Conservation (phyloP, 208 protist genomes). For the Trypanosoma melophagium region DNA sequence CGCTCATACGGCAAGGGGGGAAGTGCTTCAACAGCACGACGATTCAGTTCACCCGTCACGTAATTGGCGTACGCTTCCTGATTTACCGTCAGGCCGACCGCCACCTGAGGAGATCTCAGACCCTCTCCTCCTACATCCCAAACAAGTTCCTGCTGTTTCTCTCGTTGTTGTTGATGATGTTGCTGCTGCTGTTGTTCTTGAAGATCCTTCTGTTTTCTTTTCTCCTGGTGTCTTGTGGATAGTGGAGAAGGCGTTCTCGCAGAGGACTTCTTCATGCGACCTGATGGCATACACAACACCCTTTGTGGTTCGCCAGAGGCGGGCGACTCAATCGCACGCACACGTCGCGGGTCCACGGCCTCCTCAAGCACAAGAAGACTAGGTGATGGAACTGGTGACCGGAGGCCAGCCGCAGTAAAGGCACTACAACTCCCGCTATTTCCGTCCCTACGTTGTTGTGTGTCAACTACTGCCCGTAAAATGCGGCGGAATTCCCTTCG, state of each 20-base stretch:
- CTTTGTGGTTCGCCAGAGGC: neutral
- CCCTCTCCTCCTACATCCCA: neutral
- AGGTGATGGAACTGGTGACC: neutral
- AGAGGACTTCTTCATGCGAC: neutral
- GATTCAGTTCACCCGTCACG: constrained; percentile 53
- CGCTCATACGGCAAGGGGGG: constrained; percentile 63
- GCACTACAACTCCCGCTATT: neutral
- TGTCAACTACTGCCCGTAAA: constrained; percentile 45
- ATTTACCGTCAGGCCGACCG: constrained; percentile 53
- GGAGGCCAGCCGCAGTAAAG: neutral
- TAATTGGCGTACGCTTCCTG: constrained; percentile 56
- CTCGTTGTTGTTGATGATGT: constrained; percentile 1
- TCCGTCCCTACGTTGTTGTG: constrained; percentile 9
- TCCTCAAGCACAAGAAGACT: constrained; percentile 8
- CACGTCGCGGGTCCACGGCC: constrained; percentile 16
- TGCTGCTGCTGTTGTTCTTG: no score
- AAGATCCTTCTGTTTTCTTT: no score
- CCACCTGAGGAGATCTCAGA: constrained; percentile 1
- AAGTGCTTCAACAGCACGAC: constrained; percentile 42
- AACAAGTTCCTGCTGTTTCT: neutral
- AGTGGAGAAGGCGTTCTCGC: no score
- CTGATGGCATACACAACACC: neutral
- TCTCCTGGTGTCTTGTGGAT: no score
- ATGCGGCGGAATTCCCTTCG: constrained; percentile 63
- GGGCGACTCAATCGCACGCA: neutral